Evolutionary conservation across 257 asterid species (phyloP), one percentile per base, ranked within the genome.

Genomic region (Plectranthus barbatus): DNA sequence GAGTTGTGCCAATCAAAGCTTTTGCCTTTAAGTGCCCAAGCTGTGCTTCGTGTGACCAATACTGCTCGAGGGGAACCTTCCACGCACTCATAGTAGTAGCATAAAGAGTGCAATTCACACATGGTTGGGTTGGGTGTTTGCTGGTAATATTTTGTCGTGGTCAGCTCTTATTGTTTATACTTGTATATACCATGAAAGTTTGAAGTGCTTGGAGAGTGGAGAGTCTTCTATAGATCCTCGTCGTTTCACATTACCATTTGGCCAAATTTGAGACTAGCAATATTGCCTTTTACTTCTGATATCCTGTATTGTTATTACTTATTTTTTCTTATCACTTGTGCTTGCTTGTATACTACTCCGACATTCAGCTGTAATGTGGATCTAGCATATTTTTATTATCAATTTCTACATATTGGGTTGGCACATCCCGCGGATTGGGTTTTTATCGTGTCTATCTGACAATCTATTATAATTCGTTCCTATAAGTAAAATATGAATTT

Each of bases 41-140:
- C 97, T 48, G 97, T 91, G 34, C 86, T 87, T 68, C 97, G 97
- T 52, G 96, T 79, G 68, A 87, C 97, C 79, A 84, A 75, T 75
- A 71, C 69, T 61, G 68, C 84, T 37, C 79, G 78, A 17, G 93
- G 85, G 80, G 91, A 83, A 51, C 74, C 72, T 23, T 82, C 74
- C 46, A 34, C 69, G 45, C 85, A 87, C 82, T 83, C n/a, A n/a
- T n/a, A n/a, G n/a, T n/a, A 87, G 33, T 87, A 83, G 78, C 76
- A 67, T 41, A 58, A 42, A 12, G 34, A 17, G 18, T 10, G 45
- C 6, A 12, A 18, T 17, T 18, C 62, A 10, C 45, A 40, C 29
- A 57, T 5, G 34, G 39, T 24, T 9, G 44, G 34, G 39, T 24
- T 9, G 44, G 44, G 14, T 36, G 26, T 39, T 55, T 69, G 67